phyloP scores from a whole-genome alignment of 139 green algal species.

The Coelastrella sp. region DNA sequence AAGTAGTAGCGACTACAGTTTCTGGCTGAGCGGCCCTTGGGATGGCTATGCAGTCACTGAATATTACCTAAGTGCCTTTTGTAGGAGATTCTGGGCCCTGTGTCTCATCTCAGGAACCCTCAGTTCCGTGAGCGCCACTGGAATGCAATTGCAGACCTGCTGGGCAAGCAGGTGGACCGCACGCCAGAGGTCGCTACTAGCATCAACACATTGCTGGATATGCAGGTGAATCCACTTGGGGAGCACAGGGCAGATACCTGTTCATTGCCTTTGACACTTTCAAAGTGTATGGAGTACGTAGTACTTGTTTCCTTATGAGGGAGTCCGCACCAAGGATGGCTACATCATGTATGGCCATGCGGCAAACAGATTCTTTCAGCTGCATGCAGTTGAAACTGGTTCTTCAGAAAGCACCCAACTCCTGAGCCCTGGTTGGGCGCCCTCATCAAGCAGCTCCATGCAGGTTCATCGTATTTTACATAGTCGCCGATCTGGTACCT shows the following conservation, averaged over 20 bases:
- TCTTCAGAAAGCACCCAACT: no score
- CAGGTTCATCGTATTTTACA: not conserved
- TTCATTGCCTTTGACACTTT: not conserved
- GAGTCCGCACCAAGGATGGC: no score
- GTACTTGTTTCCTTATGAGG: not conserved
- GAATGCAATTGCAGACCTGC: constrained; percentile 67
- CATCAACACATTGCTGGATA: constrained; percentile 55
- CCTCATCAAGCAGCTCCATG: no score
- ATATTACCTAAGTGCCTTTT: not conserved
- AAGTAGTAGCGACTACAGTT: no score
- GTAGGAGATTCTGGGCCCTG: constrained; percentile 60
- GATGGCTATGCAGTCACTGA: not conserved
- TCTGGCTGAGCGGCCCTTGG: not conserved
- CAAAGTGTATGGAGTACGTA: not conserved
- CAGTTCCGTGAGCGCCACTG: constrained; percentile 81
- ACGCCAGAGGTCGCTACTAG: not conserved
- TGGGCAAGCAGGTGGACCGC: constrained; percentile 42
- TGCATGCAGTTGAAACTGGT: no score
- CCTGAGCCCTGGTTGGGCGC: no score
- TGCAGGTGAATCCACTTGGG: constrained; percentile 40
- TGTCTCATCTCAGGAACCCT: constrained; percentile 73
- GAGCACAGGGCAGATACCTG: not conserved
- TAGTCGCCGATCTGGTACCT: not conserved
- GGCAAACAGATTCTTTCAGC: no score
- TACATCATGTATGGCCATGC: no score